Evolutionary conservation across 768 basidiomycete species (phyloP).

Genomic region (Rhizopogon vulgaris): DNA sequence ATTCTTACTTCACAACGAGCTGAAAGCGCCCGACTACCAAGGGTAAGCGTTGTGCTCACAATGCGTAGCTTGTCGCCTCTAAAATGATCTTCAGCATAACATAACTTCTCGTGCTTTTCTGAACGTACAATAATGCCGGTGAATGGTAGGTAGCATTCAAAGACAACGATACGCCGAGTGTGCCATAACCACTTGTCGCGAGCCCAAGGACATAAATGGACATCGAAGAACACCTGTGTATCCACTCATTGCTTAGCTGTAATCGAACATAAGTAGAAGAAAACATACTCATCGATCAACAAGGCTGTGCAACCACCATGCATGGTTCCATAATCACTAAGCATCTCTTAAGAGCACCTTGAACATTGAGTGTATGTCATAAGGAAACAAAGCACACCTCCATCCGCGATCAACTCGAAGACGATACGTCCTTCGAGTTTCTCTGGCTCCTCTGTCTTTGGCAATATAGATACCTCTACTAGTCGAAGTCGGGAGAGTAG

Average conservation of each 20-base stretch:
- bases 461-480: conserved; percentile 36
- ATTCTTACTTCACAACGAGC: conserved; percentile 42
- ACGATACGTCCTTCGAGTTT: conserved; percentile 42
- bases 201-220: conserved; percentile 32
- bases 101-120: background rate
- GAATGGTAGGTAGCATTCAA: conserved; percentile 51
- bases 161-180: conserved; percentile 42
- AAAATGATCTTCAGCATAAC: background rate
- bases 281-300: conserved; percentile 45
- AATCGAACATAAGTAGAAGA: background rate
- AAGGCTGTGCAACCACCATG: conserved; percentile 54
- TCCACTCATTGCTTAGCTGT: background rate
- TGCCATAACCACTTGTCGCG: conserved; percentile 19
- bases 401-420: conserved; percentile 34
- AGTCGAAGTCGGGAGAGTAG: conserved; percentile 22
- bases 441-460: conserved; percentile 39
- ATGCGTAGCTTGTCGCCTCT: conserved; percentile 43
- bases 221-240: conserved; percentile 43
- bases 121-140: conserved; percentile 40
- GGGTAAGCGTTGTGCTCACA: conserved; percentile 44
- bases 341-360: conserved; percentile 38
- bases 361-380: background rate
- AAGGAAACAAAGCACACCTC: conserved; percentile 29
- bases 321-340: conserved; percentile 40
- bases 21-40: conserved; percentile 42